These are phyloP conservation scores for Pythium myriotylum DNA, from an alignment of 352 stramenopile species.

Conservation along the genomic window DNA sequence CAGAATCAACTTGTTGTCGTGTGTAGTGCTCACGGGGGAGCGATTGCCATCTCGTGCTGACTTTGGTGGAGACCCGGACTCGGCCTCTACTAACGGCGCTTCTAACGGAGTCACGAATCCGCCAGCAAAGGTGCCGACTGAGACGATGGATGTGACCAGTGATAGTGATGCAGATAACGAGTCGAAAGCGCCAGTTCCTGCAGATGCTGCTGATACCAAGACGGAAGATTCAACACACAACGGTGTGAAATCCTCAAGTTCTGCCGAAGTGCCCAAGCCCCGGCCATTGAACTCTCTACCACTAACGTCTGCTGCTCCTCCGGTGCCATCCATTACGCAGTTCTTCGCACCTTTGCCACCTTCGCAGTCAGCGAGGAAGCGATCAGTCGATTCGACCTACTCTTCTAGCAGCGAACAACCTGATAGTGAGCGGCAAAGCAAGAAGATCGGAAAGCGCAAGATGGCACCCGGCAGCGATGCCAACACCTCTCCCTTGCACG, in stretches of 20 bases:
- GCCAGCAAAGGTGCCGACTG: neutral
- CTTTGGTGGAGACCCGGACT: conserved; percentile 23
- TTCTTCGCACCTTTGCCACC: conserved; percentile 7
- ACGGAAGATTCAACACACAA: neutral
- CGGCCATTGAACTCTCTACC: neutral
- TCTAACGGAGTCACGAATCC: neutral
- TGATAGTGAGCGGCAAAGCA: conserved; percentile 4
- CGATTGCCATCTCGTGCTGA: conserved; percentile 35
- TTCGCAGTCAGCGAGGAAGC: conserved; percentile 14
- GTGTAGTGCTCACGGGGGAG: conserved; percentile 45
- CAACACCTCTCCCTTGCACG: conserved; percentile 5
- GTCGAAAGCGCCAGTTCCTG: neutral
- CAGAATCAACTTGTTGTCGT: too few relatives aligned
- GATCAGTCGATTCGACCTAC: conserved; percentile 23
- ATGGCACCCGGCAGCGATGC: conserved; percentile 18
- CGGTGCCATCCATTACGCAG: conserved; percentile 7
- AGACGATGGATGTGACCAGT: neutral
- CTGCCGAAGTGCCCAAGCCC: neutral
- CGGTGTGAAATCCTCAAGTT: neutral
- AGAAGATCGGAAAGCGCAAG: conserved; percentile 13
- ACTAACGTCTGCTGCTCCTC: conserved; percentile 3
- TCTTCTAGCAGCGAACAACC: conserved; percentile 13
- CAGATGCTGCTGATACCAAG: too few relatives aligned
- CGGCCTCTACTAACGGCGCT: too few relatives aligned
- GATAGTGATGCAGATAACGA: neutral